Evolutionary conservation across 306 rosid genomes (phyloP).

Genomic region (Quercus mongolica): DNA sequence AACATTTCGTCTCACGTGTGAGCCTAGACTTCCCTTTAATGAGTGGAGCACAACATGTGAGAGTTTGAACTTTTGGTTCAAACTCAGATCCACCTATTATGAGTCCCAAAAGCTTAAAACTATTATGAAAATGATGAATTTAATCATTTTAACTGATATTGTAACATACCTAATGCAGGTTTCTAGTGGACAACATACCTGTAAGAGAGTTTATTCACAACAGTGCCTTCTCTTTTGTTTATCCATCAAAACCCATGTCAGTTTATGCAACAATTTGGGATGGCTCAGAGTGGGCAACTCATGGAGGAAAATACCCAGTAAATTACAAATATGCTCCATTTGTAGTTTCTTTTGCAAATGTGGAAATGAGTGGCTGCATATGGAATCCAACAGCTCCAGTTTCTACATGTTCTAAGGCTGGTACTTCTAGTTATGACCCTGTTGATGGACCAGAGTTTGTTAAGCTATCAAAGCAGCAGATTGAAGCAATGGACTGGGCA

Average conservation of each 20-base stretch:
- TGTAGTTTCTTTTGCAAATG: slow-evolving; percentile 57
- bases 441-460: slow-evolving; percentile 68
- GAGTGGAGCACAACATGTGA: too few relatives aligned
- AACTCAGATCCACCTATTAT: too few relatives aligned
- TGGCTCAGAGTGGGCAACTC: slow-evolving; percentile 94
- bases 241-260: slow-evolving; percentile 88
- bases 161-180: slow-evolving; percentile 39
- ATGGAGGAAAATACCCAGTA: slow-evolving; percentile 87
- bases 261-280: slow-evolving; percentile 92
- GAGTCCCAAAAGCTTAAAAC: too few relatives aligned
- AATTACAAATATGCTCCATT: slow-evolving; percentile 84
- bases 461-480: slow-evolving; percentile 64
- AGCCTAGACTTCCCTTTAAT: too few relatives aligned
- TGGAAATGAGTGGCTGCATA: slow-evolving; percentile 64
- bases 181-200: slow-evolving; percentile 84
- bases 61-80: too few relatives aligned
- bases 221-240: slow-evolving; percentile 36
- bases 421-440: slow-evolving; percentile 57
- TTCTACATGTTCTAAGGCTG: slow-evolving; percentile 49
- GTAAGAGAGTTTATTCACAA: slow-evolving; percentile 67
- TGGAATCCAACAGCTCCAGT: slow-evolving; percentile 30
- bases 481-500: slow-evolving; percentile 82
- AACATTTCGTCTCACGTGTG: too few relatives aligned
- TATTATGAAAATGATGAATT: too few relatives aligned
- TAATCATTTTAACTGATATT: neutral